These are phyloP conservation scores for Elsinoe batatas DNA, from an alignment of 2,329 filamentous ascomycete species.

Conservation along the genomic window DNA sequence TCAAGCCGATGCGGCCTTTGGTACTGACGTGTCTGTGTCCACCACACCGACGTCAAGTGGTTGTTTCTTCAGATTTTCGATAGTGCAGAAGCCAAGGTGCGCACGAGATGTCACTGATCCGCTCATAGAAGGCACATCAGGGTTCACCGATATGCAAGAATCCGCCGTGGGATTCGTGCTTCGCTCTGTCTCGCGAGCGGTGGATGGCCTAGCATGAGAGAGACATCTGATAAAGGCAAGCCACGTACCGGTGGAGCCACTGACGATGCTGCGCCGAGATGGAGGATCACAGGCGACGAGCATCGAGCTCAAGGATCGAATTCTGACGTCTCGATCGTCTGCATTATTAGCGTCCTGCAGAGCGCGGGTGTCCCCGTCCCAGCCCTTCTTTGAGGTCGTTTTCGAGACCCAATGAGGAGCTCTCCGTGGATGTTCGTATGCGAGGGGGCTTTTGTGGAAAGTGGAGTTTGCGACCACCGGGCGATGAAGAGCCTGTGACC, in stretches of 20 bases:
- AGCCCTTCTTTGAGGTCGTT: not conserved
- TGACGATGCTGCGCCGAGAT: not conserved
- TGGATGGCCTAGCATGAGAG: not conserved
- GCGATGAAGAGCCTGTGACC: not conserved
- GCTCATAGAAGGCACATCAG: not conserved
- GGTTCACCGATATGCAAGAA: not conserved
- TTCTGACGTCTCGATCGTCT: conserved; percentile 12
- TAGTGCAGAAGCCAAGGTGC: conserved; percentile 3
- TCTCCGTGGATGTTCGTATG: not conserved
- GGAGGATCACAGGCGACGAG: conserved; percentile 2
- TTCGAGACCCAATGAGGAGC: conserved; percentile 1
- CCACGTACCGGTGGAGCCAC: not conserved
- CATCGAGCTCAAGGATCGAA: conserved; percentile 9
- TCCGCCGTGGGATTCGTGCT: not conserved
- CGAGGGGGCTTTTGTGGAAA: not conserved
- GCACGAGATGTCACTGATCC: conserved; percentile 3
- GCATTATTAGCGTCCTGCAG: conserved; percentile 1
- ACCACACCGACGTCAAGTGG: not conserved
- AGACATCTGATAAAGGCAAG: conserved; percentile 9
- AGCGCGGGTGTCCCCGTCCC: conserved; percentile 1
- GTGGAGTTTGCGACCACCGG: not conserved
- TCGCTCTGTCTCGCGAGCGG: not conserved
- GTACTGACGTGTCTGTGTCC: not conserved
- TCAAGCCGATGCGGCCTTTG: conserved; percentile 4
- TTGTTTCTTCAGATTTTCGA: not conserved